A percentile compares a stretch with the other conserved stretches of the same genome.
phyloP scores from a whole-genome alignment of 805 yeast species.

The Nakazawaea populi region DNA sequence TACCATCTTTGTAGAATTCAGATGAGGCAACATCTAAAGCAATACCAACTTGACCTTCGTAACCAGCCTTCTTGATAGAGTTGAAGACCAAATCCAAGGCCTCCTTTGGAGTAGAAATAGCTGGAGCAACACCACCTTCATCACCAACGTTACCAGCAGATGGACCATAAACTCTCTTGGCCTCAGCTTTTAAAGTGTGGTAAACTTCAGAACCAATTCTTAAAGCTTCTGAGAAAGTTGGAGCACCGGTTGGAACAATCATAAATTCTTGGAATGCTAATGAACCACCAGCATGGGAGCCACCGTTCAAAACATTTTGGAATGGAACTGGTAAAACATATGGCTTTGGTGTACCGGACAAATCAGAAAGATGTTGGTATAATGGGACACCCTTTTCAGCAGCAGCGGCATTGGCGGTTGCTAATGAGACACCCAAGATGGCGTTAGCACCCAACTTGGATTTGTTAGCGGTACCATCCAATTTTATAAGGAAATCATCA shows the following conservation, averaged over 20 bases:
- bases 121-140: conserved; percentile 99
- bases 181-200: conserved; percentile 89
- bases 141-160: conserved; percentile 99
- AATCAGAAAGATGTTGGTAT: conserved; percentile 83
- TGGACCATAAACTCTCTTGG: conserved; percentile 94
- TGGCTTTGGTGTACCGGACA: conserved; percentile 73
- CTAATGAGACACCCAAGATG: conserved; percentile 94
- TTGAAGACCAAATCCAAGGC: conserved; percentile 90
- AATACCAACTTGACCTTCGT: conserved; percentile 86
- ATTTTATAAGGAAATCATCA: conserved; percentile 77
- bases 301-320: conserved; percentile 99
- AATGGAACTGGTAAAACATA: conserved; percentile 97
- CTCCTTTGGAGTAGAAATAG: conserved; percentile 90
- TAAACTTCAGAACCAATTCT: conserved; percentile 97
- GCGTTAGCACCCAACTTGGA: conserved; percentile 98
- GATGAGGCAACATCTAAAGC: conserved; percentile 97
- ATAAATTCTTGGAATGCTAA: conserved; percentile 99
- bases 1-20: conserved; percentile 95
- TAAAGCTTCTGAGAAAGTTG: conserved; percentile 88
- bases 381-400: conserved; percentile 92
- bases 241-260: conserved; percentile 95
- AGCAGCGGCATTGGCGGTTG: conserved; percentile 97
- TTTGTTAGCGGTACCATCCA: conserved; percentile 98
- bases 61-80: conserved; percentile 92
- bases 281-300: conserved; percentile 99